Base-by-base conservation (phyloP, 1,284 basidiomycete species). In the Malassezia globosa region DNA sequence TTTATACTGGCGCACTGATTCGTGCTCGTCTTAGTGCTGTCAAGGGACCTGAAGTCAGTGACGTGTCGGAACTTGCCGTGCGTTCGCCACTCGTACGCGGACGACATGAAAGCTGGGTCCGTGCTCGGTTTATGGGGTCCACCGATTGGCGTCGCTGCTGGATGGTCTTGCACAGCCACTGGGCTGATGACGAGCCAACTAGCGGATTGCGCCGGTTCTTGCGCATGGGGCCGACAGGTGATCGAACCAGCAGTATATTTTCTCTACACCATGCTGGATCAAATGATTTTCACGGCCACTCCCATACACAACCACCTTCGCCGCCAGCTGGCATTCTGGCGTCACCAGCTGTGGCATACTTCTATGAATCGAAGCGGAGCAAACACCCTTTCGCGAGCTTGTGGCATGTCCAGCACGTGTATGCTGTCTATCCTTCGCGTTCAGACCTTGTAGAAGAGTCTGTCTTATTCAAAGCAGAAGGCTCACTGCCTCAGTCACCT, bases 101-200 rank as follows among this genome's bases (percentile, higher is more conserved):
- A 10, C 80, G 79, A 54, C 80, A 89, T 76, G 90, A 96, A 72
- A 90, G 90, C 3, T 92, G 87, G 85, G 85, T 89, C 33, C 81
- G 85, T 57, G 81, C 90, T 22, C 82, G 94, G 36, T 79, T 95
- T 42, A 86, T 90, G 41, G 90, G 90, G 14, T 87, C 90, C 62
- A 92, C 86, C 1, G 88, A 95, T 61, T 97, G 92, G 92, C 88
- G 88, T 64, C 80, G 81, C 41, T 78, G 90, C 46, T 97, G 87
- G 85, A 81, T 89, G 76, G 80, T 84, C 5, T 76, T 95, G 13
- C 59, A 59, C 34, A 60, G 56, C 33, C 58, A 63, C 53, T 57
- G 59, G 47, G 48, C 52, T 22, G 62, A 64, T 6, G 55, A 58
- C 8, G 56, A 55, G 21, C 48, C 42, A n/a, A 57, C 55, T 35